Evolutionary conservation across 2,329 filamentous ascomycete species (phyloP).

Genomic region (Macrophomina pseudophaseolina): DNA sequence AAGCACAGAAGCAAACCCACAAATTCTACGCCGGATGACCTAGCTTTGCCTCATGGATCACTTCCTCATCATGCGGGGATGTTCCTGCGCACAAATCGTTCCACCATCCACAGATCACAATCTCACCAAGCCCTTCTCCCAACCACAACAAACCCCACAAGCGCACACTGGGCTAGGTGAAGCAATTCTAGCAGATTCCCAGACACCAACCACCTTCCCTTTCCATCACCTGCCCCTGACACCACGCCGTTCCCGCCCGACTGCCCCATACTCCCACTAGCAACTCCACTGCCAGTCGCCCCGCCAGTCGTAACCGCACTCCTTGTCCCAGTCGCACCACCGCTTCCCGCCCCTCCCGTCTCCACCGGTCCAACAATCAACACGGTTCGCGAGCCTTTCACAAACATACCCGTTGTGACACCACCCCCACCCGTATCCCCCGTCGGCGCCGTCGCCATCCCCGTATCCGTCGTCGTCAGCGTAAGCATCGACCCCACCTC

Average conservation of each 20-base stretch:
- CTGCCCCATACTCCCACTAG: background rate
- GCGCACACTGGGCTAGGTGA: background rate
- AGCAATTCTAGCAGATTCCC: too few relatives aligned
- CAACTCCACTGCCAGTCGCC: background rate
- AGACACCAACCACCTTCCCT: too few relatives aligned
- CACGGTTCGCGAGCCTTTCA: constrained; percentile 3
- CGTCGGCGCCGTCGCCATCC: background rate
- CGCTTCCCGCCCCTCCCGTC: background rate
- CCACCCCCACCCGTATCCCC: background rate
- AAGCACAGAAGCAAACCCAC: too few relatives aligned
- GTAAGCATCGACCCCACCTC: background rate
- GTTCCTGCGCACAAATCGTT: too few relatives aligned
- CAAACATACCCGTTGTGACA: constrained; percentile 2
- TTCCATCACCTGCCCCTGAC: too few relatives aligned
- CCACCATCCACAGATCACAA: too few relatives aligned
- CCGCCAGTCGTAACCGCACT: too few relatives aligned
- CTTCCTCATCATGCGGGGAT: too few relatives aligned
- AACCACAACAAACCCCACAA: background rate
- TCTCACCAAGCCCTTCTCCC: background rate
- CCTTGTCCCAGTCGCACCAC: background rate
- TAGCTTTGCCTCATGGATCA: too few relatives aligned
- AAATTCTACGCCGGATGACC: too few relatives aligned
- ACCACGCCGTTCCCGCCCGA: too few relatives aligned
- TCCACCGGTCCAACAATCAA: constrained; percentile 10
- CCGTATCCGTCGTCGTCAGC: background rate